These are phyloP conservation scores for Gremmenia infestans DNA, from an alignment of 2,329 filamentous ascomycete genomes.

Conservation along the genomic window DNA sequence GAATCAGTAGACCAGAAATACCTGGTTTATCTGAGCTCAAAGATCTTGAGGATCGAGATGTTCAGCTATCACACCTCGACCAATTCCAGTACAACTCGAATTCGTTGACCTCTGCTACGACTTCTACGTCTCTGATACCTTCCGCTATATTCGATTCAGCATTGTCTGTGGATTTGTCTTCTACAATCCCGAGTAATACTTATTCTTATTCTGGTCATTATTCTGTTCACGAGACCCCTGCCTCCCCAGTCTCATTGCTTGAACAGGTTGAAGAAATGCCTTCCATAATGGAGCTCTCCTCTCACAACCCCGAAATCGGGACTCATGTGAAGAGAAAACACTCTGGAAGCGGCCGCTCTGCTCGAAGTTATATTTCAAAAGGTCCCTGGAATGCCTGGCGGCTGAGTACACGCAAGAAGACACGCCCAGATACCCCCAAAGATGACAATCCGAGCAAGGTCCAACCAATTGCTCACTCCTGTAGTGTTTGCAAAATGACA, in stretches of 20 bases:
- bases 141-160: neutral
- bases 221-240: neutral
- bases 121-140: neutral
- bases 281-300: neutral
- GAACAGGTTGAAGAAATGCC: neutral
- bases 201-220: neutral
- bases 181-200: neutral
- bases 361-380: neutral
- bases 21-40: neutral
- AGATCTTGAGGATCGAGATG: neutral
- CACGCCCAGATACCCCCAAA: neutral
- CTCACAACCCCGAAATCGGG: neutral
- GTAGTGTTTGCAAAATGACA: neutral
- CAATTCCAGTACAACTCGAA: too few relatives aligned
- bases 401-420: neutral
- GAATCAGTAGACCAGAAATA: conserved; percentile 1
- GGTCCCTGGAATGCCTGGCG: neutral
- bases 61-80: too few relatives aligned
- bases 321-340: neutral
- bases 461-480: neutral
- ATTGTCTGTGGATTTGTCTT: neutral
- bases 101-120: neutral
- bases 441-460: neutral
- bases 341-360: neutral
- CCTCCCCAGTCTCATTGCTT: neutral